Base-by-base conservation (phyloP, 2,329 filamentous ascomycete species). In the Amesomyces nigricolor region DNA sequence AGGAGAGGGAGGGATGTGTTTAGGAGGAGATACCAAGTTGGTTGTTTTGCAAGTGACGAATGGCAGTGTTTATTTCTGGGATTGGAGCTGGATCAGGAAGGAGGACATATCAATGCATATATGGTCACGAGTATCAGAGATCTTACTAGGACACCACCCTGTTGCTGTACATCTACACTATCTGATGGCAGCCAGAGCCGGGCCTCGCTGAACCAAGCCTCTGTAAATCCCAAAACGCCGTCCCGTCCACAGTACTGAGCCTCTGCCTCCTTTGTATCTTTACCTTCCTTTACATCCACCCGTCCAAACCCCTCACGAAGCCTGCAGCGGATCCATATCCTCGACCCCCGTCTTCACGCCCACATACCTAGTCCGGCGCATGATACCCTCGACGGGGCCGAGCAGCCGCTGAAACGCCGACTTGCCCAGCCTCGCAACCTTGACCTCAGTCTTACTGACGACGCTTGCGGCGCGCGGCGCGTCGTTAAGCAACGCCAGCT, bases 401-500 rank as follows among this genome's bases (percentile, higher is more conserved):
- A 99, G 77, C 65, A 99, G 75, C 63, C 94, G 81, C 75, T 96
- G 92, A 74, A 99, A 99, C 5, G 92, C 94, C 65, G 90, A 89
- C 73, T 96, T 95, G 63, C 91, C 91, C 47, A 99, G 77, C 47
- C 86, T 90, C 4, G 92, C 94, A 49, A 97, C 89, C 75, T 96
- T 97, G 69, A 95, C 88, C 60, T 96, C 89, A 6, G 87, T 88
- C 70, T 83, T 80, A 65, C 89, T 89, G 46, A 95, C 77, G 51
- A 99, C 85, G 63, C 88, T 95, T 49, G 94, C 94, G 38, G 92
- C 92, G 67, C 94, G 86, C 8, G 94, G 94, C 53, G 90, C 89
- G 68, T 99, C 92, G 64, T 97, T 95, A 63, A 97, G 78, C 67
- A 99, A 74, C 6, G 94, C 94, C 58, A 99, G 78, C 73, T 99